These are phyloP conservation scores for Falciphora oryzae DNA, from an alignment of 2,329 filamentous ascomycete genomes.

Conservation along the genomic window DNA sequence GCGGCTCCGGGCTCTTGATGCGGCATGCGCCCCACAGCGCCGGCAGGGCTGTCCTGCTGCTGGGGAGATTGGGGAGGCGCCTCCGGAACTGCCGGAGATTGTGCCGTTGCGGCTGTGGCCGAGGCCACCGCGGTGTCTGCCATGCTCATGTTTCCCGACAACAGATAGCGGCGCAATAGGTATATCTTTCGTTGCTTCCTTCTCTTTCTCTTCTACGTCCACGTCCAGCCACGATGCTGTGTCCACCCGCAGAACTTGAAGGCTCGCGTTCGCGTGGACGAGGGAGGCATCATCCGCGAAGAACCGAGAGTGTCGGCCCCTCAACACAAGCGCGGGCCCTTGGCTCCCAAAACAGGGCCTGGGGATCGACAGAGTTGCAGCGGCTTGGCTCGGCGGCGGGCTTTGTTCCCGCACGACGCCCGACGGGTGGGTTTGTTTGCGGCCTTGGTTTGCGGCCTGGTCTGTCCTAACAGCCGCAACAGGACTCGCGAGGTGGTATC, in stretches of 20 bases:
- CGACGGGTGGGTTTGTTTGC: too few species aligned
- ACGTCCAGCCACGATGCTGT: background rate
- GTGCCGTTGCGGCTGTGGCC: background rate
- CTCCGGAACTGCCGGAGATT: background rate
- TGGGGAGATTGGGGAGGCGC: background rate
- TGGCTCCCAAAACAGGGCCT: background rate
- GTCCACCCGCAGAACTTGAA: background rate
- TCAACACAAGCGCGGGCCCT: background rate
- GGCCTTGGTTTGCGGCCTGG: background rate
- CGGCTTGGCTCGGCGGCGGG: background rate
- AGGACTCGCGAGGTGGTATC: background rate
- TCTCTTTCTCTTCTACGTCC: background rate
- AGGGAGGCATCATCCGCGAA: background rate
- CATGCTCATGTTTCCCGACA: background rate
- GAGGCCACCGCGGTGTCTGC: background rate
- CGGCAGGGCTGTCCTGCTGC: background rate
- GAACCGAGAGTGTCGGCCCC: background rate
- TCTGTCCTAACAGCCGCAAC: background rate
- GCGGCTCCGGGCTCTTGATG: slow-evolving; percentile 36
- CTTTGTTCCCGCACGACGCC: background rate
- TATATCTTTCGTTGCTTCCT: background rate
- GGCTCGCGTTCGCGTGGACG: background rate
- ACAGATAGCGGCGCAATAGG: background rate
- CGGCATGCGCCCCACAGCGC: slow-evolving; percentile 17
- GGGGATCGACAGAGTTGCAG: background rate